Percentiles rank a stretch among this genome's conserved stretches.
Evolutionary conservation across 2,329 filamentous ascomycete genomes (phyloP).

Genomic region (Penicillium sp.): DNA sequence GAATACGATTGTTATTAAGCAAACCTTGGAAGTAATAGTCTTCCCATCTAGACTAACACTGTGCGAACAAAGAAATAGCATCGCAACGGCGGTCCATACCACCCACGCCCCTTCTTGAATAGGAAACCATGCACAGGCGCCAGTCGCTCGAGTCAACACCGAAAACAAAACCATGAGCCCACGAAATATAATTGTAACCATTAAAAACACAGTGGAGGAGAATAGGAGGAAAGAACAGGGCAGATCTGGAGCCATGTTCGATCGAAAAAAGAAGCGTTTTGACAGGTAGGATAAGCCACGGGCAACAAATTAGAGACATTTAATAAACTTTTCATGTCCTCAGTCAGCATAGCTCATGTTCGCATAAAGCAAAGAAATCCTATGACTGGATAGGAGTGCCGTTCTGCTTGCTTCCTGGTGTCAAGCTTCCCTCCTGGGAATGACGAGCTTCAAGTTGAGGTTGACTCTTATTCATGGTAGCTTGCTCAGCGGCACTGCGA

Average conservation of each 20-base stretch:
- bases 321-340: slow-evolving; percentile 6
- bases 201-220: slow-evolving; percentile 20
- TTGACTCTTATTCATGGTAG: slow-evolving; percentile 38
- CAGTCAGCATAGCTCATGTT: background rate
- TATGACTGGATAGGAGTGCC: slow-evolving; percentile 31
- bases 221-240: slow-evolving; percentile 3
- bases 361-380: background rate
- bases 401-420: slow-evolving; percentile 34
- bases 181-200: slow-evolving; percentile 11
- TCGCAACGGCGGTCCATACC: slow-evolving; percentile 14
- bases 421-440: slow-evolving; percentile 38
- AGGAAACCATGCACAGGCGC: slow-evolving; percentile 25
- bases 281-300: background rate
- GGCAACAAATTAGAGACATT: background rate
- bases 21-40: slow-evolving; percentile 9
- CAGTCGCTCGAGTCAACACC: slow-evolving; percentile 22
- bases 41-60: slow-evolving; percentile 11
- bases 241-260: slow-evolving; percentile 2
- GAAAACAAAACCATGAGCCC: slow-evolving; percentile 13
- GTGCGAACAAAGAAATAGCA: slow-evolving; percentile 8
- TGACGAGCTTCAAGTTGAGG: slow-evolving; percentile 26
- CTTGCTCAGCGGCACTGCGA: slow-evolving; percentile 43
- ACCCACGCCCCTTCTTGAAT: slow-evolving; percentile 18
- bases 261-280: background rate
- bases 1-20: slow-evolving; percentile 4